Conservation (phyloP, 2,329 filamentous ascomycete species). For the Aspergillus jensenii region DNA sequence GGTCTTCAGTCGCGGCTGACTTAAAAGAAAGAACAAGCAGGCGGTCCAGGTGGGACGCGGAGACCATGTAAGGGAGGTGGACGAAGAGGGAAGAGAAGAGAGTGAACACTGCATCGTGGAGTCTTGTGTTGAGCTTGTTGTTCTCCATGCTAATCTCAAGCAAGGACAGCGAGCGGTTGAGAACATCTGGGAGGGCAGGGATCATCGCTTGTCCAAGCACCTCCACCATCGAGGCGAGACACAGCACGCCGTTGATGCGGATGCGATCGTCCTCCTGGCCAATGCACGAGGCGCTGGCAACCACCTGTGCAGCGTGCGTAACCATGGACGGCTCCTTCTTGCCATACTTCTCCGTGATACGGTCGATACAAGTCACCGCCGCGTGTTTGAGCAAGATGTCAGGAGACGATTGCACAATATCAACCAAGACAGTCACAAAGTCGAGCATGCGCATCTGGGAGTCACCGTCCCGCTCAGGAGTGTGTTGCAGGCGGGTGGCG, state of each 20-base stretch:
- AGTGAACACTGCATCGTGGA: constrained; percentile 81
- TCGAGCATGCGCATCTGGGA: constrained; percentile 71
- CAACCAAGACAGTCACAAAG: constrained; percentile 76
- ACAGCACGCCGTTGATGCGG: constrained; percentile 80
- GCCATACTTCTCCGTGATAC: constrained; percentile 91
- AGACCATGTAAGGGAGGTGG: constrained; percentile 86
- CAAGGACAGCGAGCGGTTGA: constrained; percentile 71
- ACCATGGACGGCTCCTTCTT: constrained; percentile 83
- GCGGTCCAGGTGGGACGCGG: constrained; percentile 68
- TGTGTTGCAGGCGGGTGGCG: constrained; percentile 73
- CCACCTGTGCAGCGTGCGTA: constrained; percentile 70
- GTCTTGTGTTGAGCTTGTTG: constrained; percentile 56
- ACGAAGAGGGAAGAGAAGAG: constrained; percentile 78
- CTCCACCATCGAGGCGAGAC: constrained; percentile 83
- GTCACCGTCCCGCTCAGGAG: constrained; percentile 65
- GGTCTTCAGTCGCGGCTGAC: constrained; percentile 64
- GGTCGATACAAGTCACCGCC: constrained; percentile 85
- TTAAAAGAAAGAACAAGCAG: constrained; percentile 71
- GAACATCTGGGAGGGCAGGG: constrained; percentile 72
- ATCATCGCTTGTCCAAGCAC: constrained; percentile 85
- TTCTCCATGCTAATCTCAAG: constrained; percentile 62
- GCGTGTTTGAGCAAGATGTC: constrained; percentile 79
- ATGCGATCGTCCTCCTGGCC: constrained; percentile 71
- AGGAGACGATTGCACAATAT: constrained; percentile 70
- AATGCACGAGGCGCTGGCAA: constrained; percentile 74